phyloP scores from a whole-genome alignment of 192 early-diverging fungal species.

The Lunasporangiospora selenospora region DNA sequence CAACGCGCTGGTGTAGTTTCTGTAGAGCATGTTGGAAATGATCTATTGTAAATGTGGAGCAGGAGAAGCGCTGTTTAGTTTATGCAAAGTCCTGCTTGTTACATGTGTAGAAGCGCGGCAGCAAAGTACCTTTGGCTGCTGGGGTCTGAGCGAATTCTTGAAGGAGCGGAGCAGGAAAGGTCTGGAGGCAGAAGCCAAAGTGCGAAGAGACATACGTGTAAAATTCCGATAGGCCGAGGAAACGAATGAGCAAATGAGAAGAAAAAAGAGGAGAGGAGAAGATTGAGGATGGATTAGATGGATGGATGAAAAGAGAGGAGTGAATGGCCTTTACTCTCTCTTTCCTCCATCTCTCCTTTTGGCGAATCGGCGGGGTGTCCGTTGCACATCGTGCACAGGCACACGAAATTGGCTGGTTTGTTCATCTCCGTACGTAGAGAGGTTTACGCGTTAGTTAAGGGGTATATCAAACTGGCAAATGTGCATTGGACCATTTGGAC shows the following conservation, averaged over 20 bases:
- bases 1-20: conserved; percentile 47
- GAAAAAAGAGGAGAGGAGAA: not conserved
- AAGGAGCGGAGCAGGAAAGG: conserved; percentile 43
- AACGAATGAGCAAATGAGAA: not conserved
- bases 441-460: too few species aligned
- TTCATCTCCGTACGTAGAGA: too few species aligned
- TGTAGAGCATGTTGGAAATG: conserved; percentile 48
- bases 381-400: too few species aligned
- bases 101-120: too few species aligned
- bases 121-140: conserved; percentile 49
- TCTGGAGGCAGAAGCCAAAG: conserved; percentile 46
- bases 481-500: too few species aligned
- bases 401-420: too few species aligned
- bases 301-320: not conserved
- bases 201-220: conserved; percentile 36
- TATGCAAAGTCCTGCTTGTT: too few species aligned
- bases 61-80: too few species aligned
- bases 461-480: too few species aligned
- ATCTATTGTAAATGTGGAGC: too few species aligned
- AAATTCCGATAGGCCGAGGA: conserved; percentile 3
- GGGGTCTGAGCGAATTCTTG: conserved; percentile 44
- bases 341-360: not conserved
- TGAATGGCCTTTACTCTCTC: not conserved
- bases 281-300: not conserved
- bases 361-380: too few species aligned